Base-by-base conservation (phyloP, 2,329 filamentous ascomycete species). In the Akanthomyces muscarius region DNA sequence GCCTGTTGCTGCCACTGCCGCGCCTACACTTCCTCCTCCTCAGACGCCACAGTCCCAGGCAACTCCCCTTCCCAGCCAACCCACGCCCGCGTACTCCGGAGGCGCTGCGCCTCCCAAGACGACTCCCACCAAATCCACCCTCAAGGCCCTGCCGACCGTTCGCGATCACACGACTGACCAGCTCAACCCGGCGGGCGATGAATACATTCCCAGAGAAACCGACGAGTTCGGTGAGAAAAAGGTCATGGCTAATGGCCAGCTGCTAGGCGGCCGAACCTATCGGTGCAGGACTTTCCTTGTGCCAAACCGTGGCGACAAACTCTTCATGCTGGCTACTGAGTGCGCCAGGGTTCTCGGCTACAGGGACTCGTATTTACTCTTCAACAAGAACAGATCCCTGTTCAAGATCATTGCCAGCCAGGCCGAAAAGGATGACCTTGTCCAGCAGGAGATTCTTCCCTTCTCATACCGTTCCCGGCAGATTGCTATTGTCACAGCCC, bases 281-380 rank as follows among this genome's bases (percentile, higher is more conserved):
- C 88, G 90, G 74, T 97, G 94, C 76, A 85, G 93, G 66, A 98
- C 94, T 1, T 99, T 99, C 74, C 86, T 91, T 67, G 93, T 99
- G 4, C 92, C 94, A 21, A 89, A 96, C 71, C 84, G 95, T 69
- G 92, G 91, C 33, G 89, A 96, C 68, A 97, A 97, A 77, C 84
- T 98, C 6, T 99, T 98, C 78, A 99, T 99, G 95, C 86, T 99
- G 59, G 95, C 95, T 42, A 99, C 95, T 18, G 95, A 99, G 77
- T 98, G 95, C 73, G 95, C 95, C 28, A 87, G 95, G 68, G 92
- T 97, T 4, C 81, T 98, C 25, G 91, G 92, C 53, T 99, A 99
- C 74, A 86, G 95, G 65, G 95, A 99, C 75, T 97, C 93, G n/a
- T 99, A 99, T 74, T 82, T 99, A 42, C 81, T 99, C 18, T 99